Base-by-base conservation (phyloP, 148 eudicot genomes). In the Gaultheria prostrata region DNA sequence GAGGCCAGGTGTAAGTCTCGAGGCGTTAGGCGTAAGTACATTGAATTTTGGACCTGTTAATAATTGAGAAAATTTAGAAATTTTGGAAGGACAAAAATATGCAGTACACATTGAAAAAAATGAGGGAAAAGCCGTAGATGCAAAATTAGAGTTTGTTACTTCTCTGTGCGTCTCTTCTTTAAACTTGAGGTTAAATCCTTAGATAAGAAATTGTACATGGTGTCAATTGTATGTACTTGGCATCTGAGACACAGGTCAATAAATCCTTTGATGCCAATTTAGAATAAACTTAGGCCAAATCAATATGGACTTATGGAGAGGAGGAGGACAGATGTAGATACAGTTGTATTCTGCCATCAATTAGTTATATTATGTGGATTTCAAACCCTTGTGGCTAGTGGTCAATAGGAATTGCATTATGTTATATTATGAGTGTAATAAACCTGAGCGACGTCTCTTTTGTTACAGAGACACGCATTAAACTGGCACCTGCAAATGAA, bases 381-480 rank as follows among this genome's bases (percentile, higher is more conserved):
- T 78, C 48, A 56, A 75, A 33, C 48, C 49, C 20, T 2, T 20
- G 54, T 75, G 18, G 30, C 81, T 7, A 28, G 80, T 77, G 53
- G 61, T 51, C n/a, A 7, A 50, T 49, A 53, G 28, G 21, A 53
- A 78, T 33, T 54, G 67, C 67, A 78, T 21, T 50, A 30, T 50
- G n/a, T n/a, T 39, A 2, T 49, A 9, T 43, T 20, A 32, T 32
- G 13, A 70, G 33, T 32, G 20, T 7, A 70, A 71, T 20, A 20
- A 32, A 49, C 20, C 32, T 71, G 73, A 28, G 10, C 10, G 59
- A 70, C 32, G 32, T 17, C 63, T 83, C 46, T 84, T 84, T 81
- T 35, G 79, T 77, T 67, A 72, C 94, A 97, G 99, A 89, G 86
- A 35, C 86, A 14, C 93, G 97, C 46, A 84, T 97, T 57, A 97